Conservation (phyloP, 139 green algal species). For the Haematococcus sp. region DNA sequence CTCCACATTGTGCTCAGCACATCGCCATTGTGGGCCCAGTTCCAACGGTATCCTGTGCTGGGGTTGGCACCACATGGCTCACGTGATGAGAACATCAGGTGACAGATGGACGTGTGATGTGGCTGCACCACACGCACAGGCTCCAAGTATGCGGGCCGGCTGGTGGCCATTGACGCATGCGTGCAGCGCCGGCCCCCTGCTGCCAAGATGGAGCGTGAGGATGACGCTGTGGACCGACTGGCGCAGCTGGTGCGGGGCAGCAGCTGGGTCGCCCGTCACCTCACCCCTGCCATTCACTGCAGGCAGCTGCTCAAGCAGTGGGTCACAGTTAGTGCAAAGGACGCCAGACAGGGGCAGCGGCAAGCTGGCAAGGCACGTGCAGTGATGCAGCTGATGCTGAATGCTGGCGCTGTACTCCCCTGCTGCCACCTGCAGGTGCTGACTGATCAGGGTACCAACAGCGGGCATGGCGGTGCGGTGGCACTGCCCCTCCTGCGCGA, state of each 20-base stretch:
- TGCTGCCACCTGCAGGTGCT: slow-evolving; percentile 14
- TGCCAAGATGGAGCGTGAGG: slow-evolving; percentile 48
- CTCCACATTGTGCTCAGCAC: background rate
- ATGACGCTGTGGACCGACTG: slow-evolving; percentile 69
- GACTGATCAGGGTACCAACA: background rate
- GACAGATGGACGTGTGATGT: background rate
- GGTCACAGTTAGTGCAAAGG: background rate
- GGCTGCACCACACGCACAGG: slow-evolving; percentile 18
- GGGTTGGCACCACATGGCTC: background rate
- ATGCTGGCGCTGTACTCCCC: too few relatives aligned
- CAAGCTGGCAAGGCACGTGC: too few relatives aligned
- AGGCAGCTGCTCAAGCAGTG: slow-evolving; percentile 26
- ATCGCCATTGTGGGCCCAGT: too few relatives aligned
- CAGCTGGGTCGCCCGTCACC: too few relatives aligned
- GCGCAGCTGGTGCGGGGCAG: slow-evolving; percentile 50
- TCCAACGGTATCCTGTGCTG: too few relatives aligned
- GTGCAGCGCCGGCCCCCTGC: slow-evolving; percentile 75
- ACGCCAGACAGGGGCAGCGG: too few relatives aligned
- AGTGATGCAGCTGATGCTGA: background rate
- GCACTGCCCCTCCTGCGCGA: slow-evolving; percentile 6
- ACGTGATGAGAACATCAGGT: background rate
- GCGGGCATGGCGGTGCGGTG: background rate
- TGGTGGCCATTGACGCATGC: slow-evolving; percentile 78
- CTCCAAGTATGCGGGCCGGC: slow-evolving; percentile 27
- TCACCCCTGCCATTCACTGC: too few relatives aligned